Conservation (phyloP, 768 basidiomycete species). For the Suillus alpinus region DNA sequence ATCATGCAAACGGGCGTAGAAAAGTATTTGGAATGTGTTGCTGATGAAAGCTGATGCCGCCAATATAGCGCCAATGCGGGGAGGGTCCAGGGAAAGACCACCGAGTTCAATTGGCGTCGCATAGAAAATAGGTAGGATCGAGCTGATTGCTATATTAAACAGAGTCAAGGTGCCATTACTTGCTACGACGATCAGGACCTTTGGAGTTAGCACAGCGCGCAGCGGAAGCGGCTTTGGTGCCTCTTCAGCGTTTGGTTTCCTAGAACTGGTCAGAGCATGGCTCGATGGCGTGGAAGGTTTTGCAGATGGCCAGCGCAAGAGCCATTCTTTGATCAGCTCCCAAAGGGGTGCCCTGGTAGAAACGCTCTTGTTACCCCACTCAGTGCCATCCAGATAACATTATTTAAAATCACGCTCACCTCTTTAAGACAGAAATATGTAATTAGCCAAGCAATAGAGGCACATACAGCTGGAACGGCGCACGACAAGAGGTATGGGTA, state of each 20-base stretch:
- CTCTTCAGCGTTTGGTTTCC: background rate
- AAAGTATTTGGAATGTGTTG: too few species aligned
- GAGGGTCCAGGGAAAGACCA: too few species aligned
- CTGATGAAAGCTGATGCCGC: too few species aligned
- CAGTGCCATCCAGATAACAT: background rate
- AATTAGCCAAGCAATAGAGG: constrained; percentile 48
- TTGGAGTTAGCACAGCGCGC: too few species aligned
- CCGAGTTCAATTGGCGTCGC: too few species aligned
- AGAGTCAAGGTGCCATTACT: too few species aligned
- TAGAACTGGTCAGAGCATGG: background rate
- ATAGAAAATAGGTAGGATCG: too few species aligned
- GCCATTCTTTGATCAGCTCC: background rate
- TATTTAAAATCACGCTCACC: constrained; percentile 22
- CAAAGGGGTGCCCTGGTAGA: background rate
- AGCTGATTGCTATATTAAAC: too few species aligned
- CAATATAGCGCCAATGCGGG: too few species aligned
- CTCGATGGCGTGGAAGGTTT: background rate
- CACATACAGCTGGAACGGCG: constrained; percentile 56
- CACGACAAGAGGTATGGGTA: constrained; percentile 78
- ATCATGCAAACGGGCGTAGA: too few species aligned
- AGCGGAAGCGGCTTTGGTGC: too few species aligned
- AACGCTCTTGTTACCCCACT: background rate
- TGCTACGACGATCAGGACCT: too few species aligned
- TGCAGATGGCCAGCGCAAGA: background rate
- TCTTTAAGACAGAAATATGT: constrained; percentile 55